Conservation (phyloP, 1,139 yeast genomes). For the Diutina rugosa region DNA sequence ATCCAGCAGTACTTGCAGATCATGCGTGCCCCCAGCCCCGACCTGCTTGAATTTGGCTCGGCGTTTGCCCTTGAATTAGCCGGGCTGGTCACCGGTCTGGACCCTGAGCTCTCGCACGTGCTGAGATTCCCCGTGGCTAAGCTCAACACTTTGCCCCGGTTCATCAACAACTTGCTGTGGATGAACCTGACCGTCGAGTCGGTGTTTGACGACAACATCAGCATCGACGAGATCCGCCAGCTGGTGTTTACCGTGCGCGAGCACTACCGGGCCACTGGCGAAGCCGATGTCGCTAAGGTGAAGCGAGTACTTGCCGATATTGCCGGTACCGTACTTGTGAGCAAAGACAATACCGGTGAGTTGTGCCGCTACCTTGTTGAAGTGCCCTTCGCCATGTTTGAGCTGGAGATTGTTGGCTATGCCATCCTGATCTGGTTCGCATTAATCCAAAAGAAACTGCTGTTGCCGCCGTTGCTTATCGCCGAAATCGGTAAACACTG, state of each 20-base stretch:
- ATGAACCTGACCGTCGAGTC: not conserved
- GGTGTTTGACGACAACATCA: conserved; percentile 1
- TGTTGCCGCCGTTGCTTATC: conserved; percentile 45
- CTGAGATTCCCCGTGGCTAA: conserved; percentile 38
- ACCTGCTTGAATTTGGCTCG: conserved; percentile 68
- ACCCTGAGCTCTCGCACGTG: conserved; percentile 33
- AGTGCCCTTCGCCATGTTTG: conserved; percentile 60
- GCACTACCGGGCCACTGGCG: conserved; percentile 4
- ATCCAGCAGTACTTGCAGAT: conserved; percentile 50
- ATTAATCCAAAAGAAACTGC: conserved; percentile 53
- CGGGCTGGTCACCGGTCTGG: conserved; percentile 52
- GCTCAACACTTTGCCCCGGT: conserved; percentile 58
- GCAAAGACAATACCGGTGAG: conserved; percentile 35
- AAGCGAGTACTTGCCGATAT: conserved; percentile 33
- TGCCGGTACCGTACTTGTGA: conserved; percentile 35
- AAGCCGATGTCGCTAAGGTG: conserved; percentile 7
- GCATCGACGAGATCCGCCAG: conserved; percentile 8
- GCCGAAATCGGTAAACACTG: conserved; percentile 58
- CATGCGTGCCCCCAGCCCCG: conserved; percentile 6
- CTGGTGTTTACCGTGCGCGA: conserved; percentile 6
- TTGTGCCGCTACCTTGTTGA: conserved; percentile 46
- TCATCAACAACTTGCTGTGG: conserved; percentile 22
- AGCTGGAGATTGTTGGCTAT: conserved; percentile 45
- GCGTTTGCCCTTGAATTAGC: conserved; percentile 88
- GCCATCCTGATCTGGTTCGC: conserved; percentile 76